These are phyloP conservation scores for Solanum tarapatanum DNA, from an alignment of 257 asterid genomes.

Conservation along the genomic window DNA sequence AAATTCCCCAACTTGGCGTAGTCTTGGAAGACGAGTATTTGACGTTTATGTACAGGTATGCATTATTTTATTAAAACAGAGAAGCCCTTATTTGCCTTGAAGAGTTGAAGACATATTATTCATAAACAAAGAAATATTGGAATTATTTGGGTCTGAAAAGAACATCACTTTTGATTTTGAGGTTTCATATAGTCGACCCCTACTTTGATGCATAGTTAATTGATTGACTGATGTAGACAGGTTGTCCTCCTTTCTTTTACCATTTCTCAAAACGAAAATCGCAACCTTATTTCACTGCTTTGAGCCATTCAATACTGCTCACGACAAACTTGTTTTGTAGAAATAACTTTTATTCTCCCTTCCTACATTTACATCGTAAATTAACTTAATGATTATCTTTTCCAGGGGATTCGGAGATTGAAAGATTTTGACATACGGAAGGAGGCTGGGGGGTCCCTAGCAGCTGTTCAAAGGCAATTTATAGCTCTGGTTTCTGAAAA, in stretches of 20 bases:
- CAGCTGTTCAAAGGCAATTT: conserved; percentile 34
- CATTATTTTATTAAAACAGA: neutral
- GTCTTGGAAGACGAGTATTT: conserved; percentile 67
- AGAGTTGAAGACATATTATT: neutral
- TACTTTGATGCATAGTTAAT: too few species aligned
- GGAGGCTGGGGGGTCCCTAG: conserved; percentile 43
- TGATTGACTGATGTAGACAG: too few species aligned
- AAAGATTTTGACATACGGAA: conserved; percentile 56
- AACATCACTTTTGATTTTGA: neutral
- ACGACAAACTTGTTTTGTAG: too few species aligned
- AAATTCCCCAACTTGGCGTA: conserved; percentile 30
- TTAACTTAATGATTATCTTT: neutral
- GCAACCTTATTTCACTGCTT: too few species aligned
- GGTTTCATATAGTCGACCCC: too few species aligned
- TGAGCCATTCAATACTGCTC: too few species aligned
- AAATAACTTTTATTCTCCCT: too few species aligned
- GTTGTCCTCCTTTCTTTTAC: too few species aligned
- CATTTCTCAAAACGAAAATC: too few species aligned
- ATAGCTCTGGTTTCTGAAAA: conserved; percentile 44
- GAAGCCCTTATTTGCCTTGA: neutral
- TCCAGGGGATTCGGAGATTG: conserved; percentile 38
- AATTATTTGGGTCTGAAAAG: neutral
- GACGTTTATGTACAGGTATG: conserved; percentile 69
- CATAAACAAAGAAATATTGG: neutral
- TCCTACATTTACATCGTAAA: too few species aligned